phyloP scores from a whole-genome alignment of 345 rosid genomes.

The Pugionium dolabratum region DNA sequence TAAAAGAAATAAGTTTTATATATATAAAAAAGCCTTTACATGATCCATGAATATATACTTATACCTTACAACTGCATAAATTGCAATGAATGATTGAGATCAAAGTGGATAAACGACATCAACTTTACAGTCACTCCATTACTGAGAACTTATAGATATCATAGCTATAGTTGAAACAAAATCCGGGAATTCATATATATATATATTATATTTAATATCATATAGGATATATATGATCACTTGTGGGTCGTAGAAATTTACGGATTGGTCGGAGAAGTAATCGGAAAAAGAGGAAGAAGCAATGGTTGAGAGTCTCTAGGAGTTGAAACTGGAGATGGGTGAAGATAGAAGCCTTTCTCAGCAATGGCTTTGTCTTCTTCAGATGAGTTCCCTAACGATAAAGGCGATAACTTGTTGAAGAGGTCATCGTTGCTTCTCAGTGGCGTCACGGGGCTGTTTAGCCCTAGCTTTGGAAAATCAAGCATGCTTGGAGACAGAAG shows the following conservation, averaged over 20 bases:
- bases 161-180: constrained; percentile 20
- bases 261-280: constrained; percentile 60
- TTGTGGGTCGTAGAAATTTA: not conserved
- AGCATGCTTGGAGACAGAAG: constrained; percentile 91
- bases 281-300: constrained; percentile 86
- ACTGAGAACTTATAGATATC: constrained; percentile 24
- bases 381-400: constrained; percentile 43
- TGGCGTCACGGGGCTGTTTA: constrained; percentile 88
- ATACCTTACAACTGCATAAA: constrained; percentile 10
- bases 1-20: too few species aligned
- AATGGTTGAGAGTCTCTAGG: constrained; percentile 90
- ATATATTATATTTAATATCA: constrained; percentile 8
- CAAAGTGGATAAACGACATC: constrained; percentile 35
- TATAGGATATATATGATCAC: constrained; percentile 7
- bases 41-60: constrained; percentile 25
- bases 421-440: constrained; percentile 47
- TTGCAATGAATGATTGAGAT: constrained; percentile 23
- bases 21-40: not conserved
- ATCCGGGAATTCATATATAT: constrained; percentile 4
- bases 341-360: constrained; percentile 86
- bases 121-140: constrained; percentile 38
- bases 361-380: constrained; percentile 93
- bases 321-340: constrained; percentile 88
- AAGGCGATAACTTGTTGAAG: constrained; percentile 56
- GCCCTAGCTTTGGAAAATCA: constrained; percentile 83